phyloP scores from a whole-genome alignment of 192 early-diverging fungal species.

The Pecoramyces ruminantium region DNA sequence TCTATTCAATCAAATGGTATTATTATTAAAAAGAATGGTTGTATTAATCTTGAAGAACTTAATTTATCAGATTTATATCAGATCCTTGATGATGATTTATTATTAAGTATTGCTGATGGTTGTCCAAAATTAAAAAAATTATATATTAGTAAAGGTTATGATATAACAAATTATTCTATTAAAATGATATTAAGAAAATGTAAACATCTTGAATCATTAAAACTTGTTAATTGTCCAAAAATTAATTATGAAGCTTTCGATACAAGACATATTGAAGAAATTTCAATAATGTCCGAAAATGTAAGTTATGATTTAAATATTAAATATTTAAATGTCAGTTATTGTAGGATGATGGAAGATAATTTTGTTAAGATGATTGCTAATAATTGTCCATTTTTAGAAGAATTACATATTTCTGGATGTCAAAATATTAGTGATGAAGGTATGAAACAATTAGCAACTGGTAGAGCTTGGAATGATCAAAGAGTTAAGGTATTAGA shows the following conservation, averaged over 20 bases:
- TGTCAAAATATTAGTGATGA: not conserved
- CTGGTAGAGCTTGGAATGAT: not conserved
- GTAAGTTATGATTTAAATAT: not conserved
- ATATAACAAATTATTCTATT: not conserved
- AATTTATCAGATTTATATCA: not conserved
- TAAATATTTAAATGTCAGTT: not conserved
- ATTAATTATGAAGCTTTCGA: not conserved
- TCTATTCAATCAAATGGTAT: not conserved
- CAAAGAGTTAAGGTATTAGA: not conserved
- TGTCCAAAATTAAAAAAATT: not conserved
- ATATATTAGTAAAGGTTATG: not conserved
- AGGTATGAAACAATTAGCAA: not conserved
- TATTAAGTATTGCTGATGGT: not conserved
- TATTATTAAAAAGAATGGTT: not conserved
- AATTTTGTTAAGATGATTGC: not conserved
- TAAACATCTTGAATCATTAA: not conserved
- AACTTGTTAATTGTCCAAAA: not conserved
- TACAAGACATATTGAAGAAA: not conserved
- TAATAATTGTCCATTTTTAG: not conserved
- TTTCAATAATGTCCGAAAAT: not conserved
- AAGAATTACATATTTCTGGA: not conserved
- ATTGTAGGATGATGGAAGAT: not conserved
- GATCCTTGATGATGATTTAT: not conserved
- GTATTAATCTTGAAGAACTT: not conserved
- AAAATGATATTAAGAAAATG: not conserved